Base-by-base conservation (phyloP, 495 filamentous ascomycete genomes). In the Talaromyces thailandensis region DNA sequence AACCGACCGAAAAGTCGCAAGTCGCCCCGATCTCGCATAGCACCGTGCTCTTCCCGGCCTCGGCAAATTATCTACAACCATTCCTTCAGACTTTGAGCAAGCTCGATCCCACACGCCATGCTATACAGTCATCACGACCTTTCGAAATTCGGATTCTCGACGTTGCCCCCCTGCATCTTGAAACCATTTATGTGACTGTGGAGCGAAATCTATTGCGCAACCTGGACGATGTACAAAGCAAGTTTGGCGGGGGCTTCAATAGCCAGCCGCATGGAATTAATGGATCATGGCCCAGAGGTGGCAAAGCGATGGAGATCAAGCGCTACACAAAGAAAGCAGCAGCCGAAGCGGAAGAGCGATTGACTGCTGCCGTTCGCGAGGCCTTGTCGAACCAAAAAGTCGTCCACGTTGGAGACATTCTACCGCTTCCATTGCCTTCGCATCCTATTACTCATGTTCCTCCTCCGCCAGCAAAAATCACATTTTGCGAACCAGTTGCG, bases 381-480 rank as follows among this genome's bases (percentile, higher is more conserved):
- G 88, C 92, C 3, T 72, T 96, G 48, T 76, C 80, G 16, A 79
- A 82, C 8, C 79, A 91, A 26, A 85, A 85, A 48, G 79, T 98
- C 16, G 83, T 96, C 12, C 94, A 95, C 69, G 80, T 85, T 14
- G 91, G 90, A 2, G 94, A 98, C 68, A 73, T 92, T 48, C 83
- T 98, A 62, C 88, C 90, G 1, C 77, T 98, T 43, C 90, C 90
- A 5, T 75, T 96, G 21, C 88, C 89, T 18, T 82, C 89, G n/a
- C 91, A 96, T 74, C 89, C 91, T 9, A 91, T 94, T 64, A 97
- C 90, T 37, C 92, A 92, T 75, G 88, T 87, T 14, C 85, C 88
- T 6, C 83, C 90, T 18, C 89, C 88, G n/a, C 91, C 90, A 3
- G 86, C 80, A 29, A 83, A 77, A 62, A 83, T 86, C 61, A 81